phyloP scores from a whole-genome alignment of 352 stramenopile genomes.

The Phytophthora nicotianae region DNA sequence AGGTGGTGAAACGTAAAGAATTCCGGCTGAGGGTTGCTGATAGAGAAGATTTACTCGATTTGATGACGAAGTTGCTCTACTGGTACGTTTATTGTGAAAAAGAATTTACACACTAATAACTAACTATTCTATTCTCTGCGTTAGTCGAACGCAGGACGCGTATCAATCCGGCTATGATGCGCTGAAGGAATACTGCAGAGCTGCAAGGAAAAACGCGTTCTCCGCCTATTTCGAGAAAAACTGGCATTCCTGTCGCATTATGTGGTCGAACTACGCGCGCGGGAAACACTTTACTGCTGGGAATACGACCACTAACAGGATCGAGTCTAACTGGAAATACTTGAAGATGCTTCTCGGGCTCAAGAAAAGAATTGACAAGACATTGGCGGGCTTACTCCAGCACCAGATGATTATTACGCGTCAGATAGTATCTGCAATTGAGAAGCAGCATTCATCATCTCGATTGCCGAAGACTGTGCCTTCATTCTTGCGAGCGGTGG shows the following conservation, averaged over 20 bases:
- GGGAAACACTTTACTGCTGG: not conserved
- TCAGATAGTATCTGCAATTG: constrained; percentile 12
- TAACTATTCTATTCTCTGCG: too few relatives aligned
- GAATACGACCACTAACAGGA: not conserved
- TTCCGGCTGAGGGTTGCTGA: too few relatives aligned
- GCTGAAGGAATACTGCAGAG: too few relatives aligned
- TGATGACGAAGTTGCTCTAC: too few relatives aligned
- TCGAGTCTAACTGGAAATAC: not conserved
- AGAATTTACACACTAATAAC: too few relatives aligned
- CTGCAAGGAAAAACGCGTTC: too few relatives aligned
- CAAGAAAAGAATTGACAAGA: not conserved
- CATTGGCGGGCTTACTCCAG: constrained; percentile 1
- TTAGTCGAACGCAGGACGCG: too few relatives aligned
- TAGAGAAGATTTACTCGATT: too few relatives aligned
- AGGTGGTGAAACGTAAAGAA: too few relatives aligned
- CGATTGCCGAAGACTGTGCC: constrained; percentile 6
- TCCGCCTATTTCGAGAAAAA: not conserved
- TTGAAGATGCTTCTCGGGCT: not conserved
- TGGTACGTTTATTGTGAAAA: too few relatives aligned
- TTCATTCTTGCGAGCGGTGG: constrained; percentile 4
- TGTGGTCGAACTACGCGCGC: not conserved
- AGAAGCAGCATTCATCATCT: not conserved
- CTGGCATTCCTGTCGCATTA: not conserved
- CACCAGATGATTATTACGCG: constrained; percentile 22
- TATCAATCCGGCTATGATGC: too few relatives aligned